These are phyloP conservation scores for Hysterium pulicare DNA, from an alignment of 2,329 filamentous ascomycete genomes.

Conservation along the genomic window DNA sequence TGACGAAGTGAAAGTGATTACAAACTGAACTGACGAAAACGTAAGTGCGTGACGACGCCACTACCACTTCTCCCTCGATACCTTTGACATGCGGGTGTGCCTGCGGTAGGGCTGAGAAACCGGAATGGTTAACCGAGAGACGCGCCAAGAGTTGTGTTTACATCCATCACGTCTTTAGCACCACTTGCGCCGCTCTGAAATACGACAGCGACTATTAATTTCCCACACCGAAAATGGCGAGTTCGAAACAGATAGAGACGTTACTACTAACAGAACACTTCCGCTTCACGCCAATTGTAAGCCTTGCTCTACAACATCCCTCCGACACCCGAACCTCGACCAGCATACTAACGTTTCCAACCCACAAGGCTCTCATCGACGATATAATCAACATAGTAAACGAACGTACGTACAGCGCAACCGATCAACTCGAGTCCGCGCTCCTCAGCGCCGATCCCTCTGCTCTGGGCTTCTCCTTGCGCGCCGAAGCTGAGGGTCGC, in stretches of 20 bases:
- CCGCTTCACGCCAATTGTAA: constrained; percentile 85
- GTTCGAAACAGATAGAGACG: constrained; percentile 44
- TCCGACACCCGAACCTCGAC: constrained; percentile 6
- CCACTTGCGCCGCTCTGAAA: constrained; percentile 4
- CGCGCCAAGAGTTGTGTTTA: constrained; percentile 7
- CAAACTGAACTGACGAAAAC: too few relatives aligned
- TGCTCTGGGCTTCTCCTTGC: constrained; percentile 71
- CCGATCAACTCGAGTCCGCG: constrained; percentile 81
- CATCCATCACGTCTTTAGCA: constrained; percentile 1
- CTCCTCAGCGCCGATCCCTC: constrained; percentile 71
- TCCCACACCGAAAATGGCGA: constrained; percentile 36
- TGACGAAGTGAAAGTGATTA: too few relatives aligned
- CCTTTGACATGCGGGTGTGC: neutral
- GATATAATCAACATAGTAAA: constrained; percentile 98
- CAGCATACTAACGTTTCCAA: neutral
- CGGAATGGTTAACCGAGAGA: neutral
- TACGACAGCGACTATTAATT: neutral
- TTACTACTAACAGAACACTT: constrained; percentile 91
- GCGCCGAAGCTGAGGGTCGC: constrained; percentile 44
- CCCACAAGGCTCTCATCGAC: constrained; percentile 85
- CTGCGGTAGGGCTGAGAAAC: neutral
- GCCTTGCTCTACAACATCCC: constrained; percentile 26
- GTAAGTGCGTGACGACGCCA: neutral
- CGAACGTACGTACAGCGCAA: constrained; percentile 83
- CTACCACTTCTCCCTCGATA: neutral